Evolutionary conservation across 345 rosid species (phyloP), one percentile per base, ranked within the genome.

Genomic region (Eutrema japonicum): DNA sequence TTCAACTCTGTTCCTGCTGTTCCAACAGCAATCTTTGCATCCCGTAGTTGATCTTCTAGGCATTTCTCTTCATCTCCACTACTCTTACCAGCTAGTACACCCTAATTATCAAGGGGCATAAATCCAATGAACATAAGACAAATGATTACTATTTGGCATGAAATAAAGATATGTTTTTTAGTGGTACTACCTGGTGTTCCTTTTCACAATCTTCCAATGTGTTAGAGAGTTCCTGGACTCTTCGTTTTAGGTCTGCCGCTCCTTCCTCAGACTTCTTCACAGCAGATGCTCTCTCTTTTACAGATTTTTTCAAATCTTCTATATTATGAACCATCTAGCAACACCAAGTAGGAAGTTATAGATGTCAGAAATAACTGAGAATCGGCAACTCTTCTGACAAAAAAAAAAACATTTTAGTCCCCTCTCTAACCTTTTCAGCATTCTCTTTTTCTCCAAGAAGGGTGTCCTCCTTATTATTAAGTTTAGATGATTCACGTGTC

Each of bases 1-100:
- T 83, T 90, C 83, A 90, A 58, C 79, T 90, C 99, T 70, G 96
- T 90, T 78, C 86, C 97, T 43, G 89, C 89, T 76, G 85, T 81
- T 59, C 99, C 99, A 81, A 89, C 99, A 70, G 91, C 86, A 77
- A 87, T 80, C 75, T 88, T 95, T 48, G 98, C 98, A 82, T 92
- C 99, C 69, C 77, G 86, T 57, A 95, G 84, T 81, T 95, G 99
- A 84, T 95, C 98, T 78, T 95, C 93, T 63, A 95, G 88, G 85
- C 99, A 95, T 79, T 95, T 95, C 71, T 92, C 99, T 76, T 95
- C 99, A 77, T 84, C 83, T 26, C 96, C 97, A 72, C 84, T 89
- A 77, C 96, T 92, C 78, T 95, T 95, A 40, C 99, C 99, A 85
- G 94, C 97, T 64, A 92, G 82, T 55, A 95, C 86, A 30, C 98